Base-by-base conservation (phyloP, 2,329 filamentous ascomycete species). In the Huntiella savannae region DNA sequence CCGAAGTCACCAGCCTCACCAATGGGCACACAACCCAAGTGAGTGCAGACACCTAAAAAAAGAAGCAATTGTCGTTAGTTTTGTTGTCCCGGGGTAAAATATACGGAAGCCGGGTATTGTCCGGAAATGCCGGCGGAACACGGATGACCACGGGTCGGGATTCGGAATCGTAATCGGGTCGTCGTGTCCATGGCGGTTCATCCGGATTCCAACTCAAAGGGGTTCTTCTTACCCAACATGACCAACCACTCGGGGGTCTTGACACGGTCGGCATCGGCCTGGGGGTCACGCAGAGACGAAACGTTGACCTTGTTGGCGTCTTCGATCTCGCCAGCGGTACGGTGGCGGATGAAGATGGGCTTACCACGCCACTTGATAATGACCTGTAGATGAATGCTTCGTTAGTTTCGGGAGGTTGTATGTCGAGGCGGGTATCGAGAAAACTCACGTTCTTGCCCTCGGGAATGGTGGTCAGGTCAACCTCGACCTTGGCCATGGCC, bases 351-450 rank as follows among this genome's bases (percentile, higher is more conserved):
- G 74, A 98, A 98, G 64, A 98, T 86, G 65, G 91, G 91, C 82
- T 98, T 98, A 65, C 91, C 91, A 73, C 91, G 83, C 91, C 91
- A 98, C 73, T 98, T 98, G 75, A 98, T 93, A 65, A 98, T 92
- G 63, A 98, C 80, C 82, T 87, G 59, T 45, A 16, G 40, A 40
- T 49, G 33, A n/a, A 34, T 15, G 16, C 11, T 32, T 15, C 2
- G 22, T 28, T 28, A 28, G 13, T 42, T 49, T 49, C 41, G 37
- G 36, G 22, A 33, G 22, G 17, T 16, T 15, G 13, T 33, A 36
- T 36, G 5, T 36, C 34, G 12, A 36, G 11, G 7, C 28, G 33
- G 13, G 8, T 6, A 11, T 40, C n/a, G 37, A 28, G 5, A 13
- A 10, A 43, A 71, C 81, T 63, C 71, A 87, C 91, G 71, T 98